A percentile compares a stretch with the other conserved stretches of the same genome.
These are phyloP conservation scores for Medakamo hakoo DNA, from an alignment of 139 green algal genomes.

Conservation along the genomic window DNA sequence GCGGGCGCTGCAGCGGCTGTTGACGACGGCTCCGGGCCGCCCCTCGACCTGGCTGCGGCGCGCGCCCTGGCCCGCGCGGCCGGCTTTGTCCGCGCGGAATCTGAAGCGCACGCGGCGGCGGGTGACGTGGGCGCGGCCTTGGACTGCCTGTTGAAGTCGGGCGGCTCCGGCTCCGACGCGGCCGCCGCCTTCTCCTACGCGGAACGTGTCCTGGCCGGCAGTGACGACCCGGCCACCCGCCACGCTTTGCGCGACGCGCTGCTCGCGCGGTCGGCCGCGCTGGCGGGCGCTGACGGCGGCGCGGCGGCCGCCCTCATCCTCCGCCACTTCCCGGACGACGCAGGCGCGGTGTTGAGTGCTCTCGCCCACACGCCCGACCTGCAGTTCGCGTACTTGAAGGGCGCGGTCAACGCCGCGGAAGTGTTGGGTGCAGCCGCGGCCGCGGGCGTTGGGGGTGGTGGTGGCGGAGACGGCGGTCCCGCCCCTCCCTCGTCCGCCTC, in stretches of 20 bases:
- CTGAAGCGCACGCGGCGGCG: neutral
- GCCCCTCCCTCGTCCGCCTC: neutral
- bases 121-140: neutral
- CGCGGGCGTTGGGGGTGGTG: neutral
- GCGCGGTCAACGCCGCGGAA: neutral
- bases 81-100: neutral
- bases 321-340: neutral
- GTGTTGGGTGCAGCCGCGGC: neutral
- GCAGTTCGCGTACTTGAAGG: neutral
- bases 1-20: neutral
- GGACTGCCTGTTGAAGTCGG: neutral
- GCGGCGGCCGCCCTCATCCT: neutral
- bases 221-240: neutral
- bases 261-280: neutral
- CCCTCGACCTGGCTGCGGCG: neutral
- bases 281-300: neutral
- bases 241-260: neutral
- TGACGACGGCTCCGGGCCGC: neutral
- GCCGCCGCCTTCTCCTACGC: neutral
- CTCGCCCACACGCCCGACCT: neutral
- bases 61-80: neutral
- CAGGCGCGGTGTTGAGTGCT: neutral
- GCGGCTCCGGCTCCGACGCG: too few relatives aligned
- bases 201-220: neutral
- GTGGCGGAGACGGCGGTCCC: too few relatives aligned